A percentile compares a stretch with the other conserved stretches of the same genome.
Evolutionary conservation across 768 basidiomycete species (phyloP).

Genomic region (Boletus subparvulus): DNA sequence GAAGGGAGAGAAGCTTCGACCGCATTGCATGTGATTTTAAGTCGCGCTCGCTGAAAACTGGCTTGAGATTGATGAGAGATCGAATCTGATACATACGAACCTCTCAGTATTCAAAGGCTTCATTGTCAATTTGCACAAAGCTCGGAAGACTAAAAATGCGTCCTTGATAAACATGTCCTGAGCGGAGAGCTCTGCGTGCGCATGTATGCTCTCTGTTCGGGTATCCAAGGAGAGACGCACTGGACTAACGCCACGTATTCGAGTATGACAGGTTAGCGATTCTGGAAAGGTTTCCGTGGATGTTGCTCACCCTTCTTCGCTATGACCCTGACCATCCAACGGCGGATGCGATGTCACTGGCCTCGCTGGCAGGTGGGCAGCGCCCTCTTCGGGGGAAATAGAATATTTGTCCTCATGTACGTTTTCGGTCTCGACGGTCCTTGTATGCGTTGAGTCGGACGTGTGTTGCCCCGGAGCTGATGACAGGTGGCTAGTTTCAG

Average conservation of each 20-base stretch:
- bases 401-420: neutral
- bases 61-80: slow-evolving; percentile 14
- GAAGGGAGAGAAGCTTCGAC: slow-evolving; percentile 90
- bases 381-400: neutral
- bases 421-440: slow-evolving; percentile 1
- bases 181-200: slow-evolving; percentile 54
- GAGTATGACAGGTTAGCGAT: slow-evolving; percentile 5
- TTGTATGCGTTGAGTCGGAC: neutral
- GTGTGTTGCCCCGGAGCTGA: neutral
- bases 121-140: slow-evolving; percentile 97
- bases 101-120: slow-evolving; percentile 93
- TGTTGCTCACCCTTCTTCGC: slow-evolving; percentile 24
- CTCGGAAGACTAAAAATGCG: slow-evolving; percentile 95
- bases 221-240: slow-evolving; percentile 23
- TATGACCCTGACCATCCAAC: slow-evolving; percentile 3
- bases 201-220: slow-evolving; percentile 15
- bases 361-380: neutral
- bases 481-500: slow-evolving; percentile 14
- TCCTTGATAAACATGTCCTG: slow-evolving; percentile 95
- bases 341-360: neutral
- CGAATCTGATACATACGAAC: slow-evolving; percentile 41
- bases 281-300: neutral
- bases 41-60: slow-evolving; percentile 76
- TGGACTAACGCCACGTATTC: slow-evolving; percentile 25
- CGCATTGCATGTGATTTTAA: slow-evolving; percentile 96